These are phyloP conservation scores for Botrytis cinerea DNA, from an alignment of 2,329 filamentous ascomycete species.

Conservation along the genomic window DNA sequence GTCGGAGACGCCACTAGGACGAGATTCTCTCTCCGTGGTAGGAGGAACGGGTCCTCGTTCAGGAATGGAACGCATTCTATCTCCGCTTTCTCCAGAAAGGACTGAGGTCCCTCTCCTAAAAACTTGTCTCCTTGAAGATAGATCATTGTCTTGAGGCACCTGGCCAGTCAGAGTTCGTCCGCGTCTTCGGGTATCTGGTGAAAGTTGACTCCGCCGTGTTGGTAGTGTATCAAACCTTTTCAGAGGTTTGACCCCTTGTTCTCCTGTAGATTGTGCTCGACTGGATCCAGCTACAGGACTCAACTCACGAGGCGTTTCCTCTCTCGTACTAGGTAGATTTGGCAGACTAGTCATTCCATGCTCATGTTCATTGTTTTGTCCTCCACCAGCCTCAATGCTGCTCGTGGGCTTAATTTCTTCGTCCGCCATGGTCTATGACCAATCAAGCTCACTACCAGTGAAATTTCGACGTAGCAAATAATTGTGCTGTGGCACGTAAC, in stretches of 20 bases:
- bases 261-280: background rate
- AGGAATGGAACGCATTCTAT: constrained; percentile 17
- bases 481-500: background rate
- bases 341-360: background rate
- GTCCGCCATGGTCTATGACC: constrained; percentile 6
- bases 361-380: constrained; percentile 19
- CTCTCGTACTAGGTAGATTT: background rate
- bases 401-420: constrained; percentile 11
- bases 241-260: constrained; percentile 1
- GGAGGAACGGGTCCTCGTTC: constrained; percentile 18
- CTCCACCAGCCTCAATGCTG: constrained; percentile 10
- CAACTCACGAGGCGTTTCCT: constrained; percentile 5
- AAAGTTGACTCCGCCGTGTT: constrained; percentile 7
- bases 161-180: constrained; percentile 19
- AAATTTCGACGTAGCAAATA: background rate
- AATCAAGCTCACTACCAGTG: constrained; percentile 2
- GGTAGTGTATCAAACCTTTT: constrained; percentile 23
- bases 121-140: constrained; percentile 8
- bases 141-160: background rate
- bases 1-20: constrained; percentile 8
- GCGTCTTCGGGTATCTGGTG: constrained; percentile 17
- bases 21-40: background rate
- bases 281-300: constrained; percentile 2
- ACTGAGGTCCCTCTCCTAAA: constrained; percentile 18
- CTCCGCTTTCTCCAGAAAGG: background rate